Percentiles rank a stretch among this genome's conserved stretches.
These are phyloP conservation scores for Hymenoscyphus fructigenus DNA, from an alignment of 2,329 filamentous ascomycete species.

Conservation along the genomic window DNA sequence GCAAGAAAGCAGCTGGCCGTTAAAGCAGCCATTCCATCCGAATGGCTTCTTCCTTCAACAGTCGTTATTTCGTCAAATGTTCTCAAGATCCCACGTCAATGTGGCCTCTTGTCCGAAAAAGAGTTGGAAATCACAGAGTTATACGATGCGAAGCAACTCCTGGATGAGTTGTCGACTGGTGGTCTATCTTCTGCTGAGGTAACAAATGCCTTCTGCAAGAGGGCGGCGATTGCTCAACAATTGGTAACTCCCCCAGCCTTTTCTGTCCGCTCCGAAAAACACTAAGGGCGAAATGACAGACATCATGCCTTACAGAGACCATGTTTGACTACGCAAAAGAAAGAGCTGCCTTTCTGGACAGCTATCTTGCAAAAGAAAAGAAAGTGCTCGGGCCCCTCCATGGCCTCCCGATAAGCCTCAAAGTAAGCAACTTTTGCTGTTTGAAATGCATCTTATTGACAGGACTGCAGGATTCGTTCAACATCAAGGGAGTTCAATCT, in stretches of 20 bases:
- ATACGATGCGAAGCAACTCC: conserved; percentile 21
- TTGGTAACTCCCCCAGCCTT: conserved; percentile 33
- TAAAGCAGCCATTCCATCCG: not conserved
- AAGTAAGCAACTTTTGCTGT: conserved; percentile 2
- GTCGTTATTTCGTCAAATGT: conserved; percentile 1
- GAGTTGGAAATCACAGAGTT: conserved; percentile 24
- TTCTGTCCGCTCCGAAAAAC: not conserved
- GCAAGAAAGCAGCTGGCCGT: conserved; percentile 6
- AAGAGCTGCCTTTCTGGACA: conserved; percentile 46
- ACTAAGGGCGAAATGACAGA: conserved; percentile 45
- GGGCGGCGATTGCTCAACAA: conserved; percentile 48
- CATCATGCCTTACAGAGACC: conserved; percentile 43
- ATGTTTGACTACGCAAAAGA: conserved; percentile 47
- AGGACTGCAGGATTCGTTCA: conserved; percentile 51
- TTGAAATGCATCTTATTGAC: not conserved
- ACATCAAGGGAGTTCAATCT: conserved; percentile 79
- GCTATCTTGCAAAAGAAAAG: conserved; percentile 38
- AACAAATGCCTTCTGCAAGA: conserved; percentile 46
- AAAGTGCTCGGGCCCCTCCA: conserved; percentile 21
- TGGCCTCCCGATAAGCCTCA: conserved; percentile 22
- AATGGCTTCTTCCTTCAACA: conserved; percentile 3
- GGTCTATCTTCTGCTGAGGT: conserved; percentile 36
- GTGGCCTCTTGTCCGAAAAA: conserved; percentile 18
- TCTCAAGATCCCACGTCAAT: conserved; percentile 10
- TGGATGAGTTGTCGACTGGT: conserved; percentile 13